Evolutionary conservation across 495 filamentous ascomycete species (phyloP).

Genomic region (Aspergillus panamensis): DNA sequence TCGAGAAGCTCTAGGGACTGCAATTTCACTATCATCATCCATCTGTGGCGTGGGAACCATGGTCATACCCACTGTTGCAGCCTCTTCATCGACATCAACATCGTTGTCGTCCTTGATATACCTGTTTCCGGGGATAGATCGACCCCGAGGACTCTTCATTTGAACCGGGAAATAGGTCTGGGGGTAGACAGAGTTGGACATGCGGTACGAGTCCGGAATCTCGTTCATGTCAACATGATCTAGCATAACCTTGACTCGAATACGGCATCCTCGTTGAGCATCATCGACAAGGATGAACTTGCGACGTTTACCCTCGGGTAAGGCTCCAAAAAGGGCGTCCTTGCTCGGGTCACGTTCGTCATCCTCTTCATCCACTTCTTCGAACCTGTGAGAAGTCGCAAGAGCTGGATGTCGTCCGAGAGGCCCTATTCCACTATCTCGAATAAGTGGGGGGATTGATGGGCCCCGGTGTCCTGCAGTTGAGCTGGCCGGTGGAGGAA

Average conservation of each 20-base stretch:
- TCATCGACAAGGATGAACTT: constrained; percentile 98
- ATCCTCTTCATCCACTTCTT: constrained; percentile 30
- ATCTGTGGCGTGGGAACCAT: constrained; percentile 69
- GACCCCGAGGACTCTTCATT: constrained; percentile 72
- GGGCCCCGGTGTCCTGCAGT: constrained; percentile 43
- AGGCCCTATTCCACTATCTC: constrained; percentile 59
- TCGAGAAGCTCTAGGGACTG: constrained; percentile 67
- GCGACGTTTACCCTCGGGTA: constrained; percentile 82
- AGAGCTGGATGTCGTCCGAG: constrained; percentile 44
- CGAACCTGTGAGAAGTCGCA: constrained; percentile 37
- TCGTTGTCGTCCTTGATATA: constrained; percentile 64
- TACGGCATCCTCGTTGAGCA: constrained; percentile 66
- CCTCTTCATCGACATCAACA: constrained; percentile 56
- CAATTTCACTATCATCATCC: constrained; percentile 69
- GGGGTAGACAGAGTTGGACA: constrained; percentile 81
- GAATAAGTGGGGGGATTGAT: constrained; percentile 67
- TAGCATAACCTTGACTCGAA: constrained; percentile 83
- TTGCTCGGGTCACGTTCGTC: constrained; percentile 48
- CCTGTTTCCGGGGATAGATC: constrained; percentile 57
- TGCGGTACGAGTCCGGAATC: constrained; percentile 90
- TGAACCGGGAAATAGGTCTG: constrained; percentile 84
- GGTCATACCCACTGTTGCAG: constrained; percentile 46
- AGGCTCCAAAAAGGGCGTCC: constrained; percentile 72
- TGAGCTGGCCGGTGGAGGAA: constrained; percentile 52
- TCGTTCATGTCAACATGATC: constrained; percentile 88